These are phyloP conservation scores for Colletotrichum brevisporum DNA, from an alignment of 2,329 filamentous ascomycete species.

Conservation along the genomic window DNA sequence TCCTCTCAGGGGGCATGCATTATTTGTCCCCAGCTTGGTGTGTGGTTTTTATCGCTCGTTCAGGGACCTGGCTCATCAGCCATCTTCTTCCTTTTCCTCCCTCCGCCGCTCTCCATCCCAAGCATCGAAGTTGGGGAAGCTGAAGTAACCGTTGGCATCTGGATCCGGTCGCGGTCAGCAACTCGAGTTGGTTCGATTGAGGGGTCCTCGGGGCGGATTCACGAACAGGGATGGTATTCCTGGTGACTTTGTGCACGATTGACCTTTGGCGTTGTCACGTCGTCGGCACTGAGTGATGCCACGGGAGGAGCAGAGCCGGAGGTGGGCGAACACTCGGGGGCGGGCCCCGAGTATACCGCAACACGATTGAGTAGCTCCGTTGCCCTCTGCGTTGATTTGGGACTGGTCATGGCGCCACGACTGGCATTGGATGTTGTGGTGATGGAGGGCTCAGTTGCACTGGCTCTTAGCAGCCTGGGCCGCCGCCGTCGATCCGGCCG, in stretches of 20 bases:
- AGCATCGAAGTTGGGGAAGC: slow-evolving; percentile 81
- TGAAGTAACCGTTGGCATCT: slow-evolving; percentile 70
- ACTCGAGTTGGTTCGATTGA: neutral
- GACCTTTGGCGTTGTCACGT: slow-evolving; percentile 47
- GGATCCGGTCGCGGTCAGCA: slow-evolving; percentile 15
- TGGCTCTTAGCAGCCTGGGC: slow-evolving; percentile 68
- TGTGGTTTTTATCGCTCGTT: neutral
- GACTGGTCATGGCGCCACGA: slow-evolving; percentile 63
- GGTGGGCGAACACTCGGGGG: slow-evolving; percentile 34
- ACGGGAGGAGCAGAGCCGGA: slow-evolving; percentile 52
- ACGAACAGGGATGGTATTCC: slow-evolving; percentile 35
- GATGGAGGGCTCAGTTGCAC: slow-evolving; percentile 70
- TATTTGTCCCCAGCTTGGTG: neutral
- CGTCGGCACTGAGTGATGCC: slow-evolving; percentile 53
- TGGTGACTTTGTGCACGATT: slow-evolving; percentile 34
- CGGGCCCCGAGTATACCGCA: slow-evolving; percentile 58
- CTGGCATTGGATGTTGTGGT: slow-evolving; percentile 67
- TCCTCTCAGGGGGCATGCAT: no score
- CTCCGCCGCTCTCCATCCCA: slow-evolving; percentile 57
- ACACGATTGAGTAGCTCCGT: slow-evolving; percentile 69
- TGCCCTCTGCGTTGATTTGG: slow-evolving; percentile 64
- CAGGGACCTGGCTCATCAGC: slow-evolving; percentile 20
- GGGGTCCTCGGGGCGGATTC: neutral
- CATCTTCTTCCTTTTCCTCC: slow-evolving; percentile 53
- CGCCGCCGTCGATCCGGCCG: slow-evolving; percentile 58